Base-by-base conservation (phyloP, 1,139 yeast species). In the Candida albicans region DNA sequence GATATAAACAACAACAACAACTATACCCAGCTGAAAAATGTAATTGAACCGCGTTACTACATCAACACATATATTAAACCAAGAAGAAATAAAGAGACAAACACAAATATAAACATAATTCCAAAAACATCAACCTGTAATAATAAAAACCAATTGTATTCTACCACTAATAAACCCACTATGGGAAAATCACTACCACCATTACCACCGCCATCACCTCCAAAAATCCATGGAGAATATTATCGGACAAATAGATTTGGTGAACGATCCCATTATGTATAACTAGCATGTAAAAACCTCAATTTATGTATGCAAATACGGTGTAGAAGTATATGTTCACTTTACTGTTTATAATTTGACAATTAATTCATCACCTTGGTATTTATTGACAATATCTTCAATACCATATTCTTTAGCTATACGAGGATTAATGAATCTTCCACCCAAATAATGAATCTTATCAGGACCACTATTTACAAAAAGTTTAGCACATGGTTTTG, bases 361-460 rank as follows among this genome's bases (percentile, higher is more conserved):
- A 10, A 73, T 61, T 54, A 71, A 49, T 2, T 73, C 76, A 49
- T 67, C 66, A 4, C 61, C 67, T 45, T 65, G 52, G 52, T 73
- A 73, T 35, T 52, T 52, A 0, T 45, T 44, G 27, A 70, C 46
- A 44, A 70, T 51, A 27, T 66, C 76, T 28, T 79, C 81, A 52
- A 93, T 82, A 1, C 77, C 87, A 68, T 86, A 88, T 60, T 84
- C 83, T 37, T 72, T 63, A 0, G 96, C 96, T 54, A 93, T 75
- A 13, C 67, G 68, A 10, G 64, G 59, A 37, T 82, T 79, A 25
- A 93, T 78, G 57, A 93, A 93, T 40, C 99, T 68, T 1, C 99
- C 99, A 1, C 99, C 99, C 34, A 91, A 74, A 62, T 82, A 93
- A 60, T 93, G 99, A 0, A 67, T 59, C 18, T 64, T 58, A 0